phyloP scores from a whole-genome alignment of 441 rosid genomes.

The Adansonia madagascariensis region DNA sequence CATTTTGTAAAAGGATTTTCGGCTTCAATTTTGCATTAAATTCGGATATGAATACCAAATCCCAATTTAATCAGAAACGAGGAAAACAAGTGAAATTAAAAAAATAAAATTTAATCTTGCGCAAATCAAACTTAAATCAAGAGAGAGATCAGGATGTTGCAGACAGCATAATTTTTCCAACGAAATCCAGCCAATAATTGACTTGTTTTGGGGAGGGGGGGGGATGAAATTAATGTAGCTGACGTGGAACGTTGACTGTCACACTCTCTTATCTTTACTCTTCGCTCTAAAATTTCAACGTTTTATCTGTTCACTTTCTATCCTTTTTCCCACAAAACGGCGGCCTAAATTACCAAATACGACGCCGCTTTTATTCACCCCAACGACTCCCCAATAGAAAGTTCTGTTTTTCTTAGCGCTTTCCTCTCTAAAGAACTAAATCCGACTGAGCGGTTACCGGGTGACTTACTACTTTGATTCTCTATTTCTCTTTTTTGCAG shows the following conservation, averaged over 20 bases:
- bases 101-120: not conserved
- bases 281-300: not conserved
- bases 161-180: constrained; percentile 4
- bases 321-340: not conserved
- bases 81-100: not conserved
- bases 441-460: not conserved
- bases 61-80: not conserved
- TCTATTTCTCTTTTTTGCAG: not conserved
- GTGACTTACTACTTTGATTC: constrained; percentile 12
- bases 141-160: not conserved
- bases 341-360: not conserved
- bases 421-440: constrained; percentile 10
- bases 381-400: not conserved
- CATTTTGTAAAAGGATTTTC: not conserved
- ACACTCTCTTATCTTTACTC: not conserved
- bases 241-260: constrained; percentile 26
- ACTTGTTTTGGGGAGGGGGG: not conserved
- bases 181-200: not conserved
- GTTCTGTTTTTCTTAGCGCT: constrained; percentile 4
- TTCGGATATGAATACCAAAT: not conserved
- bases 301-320: not conserved
- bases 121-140: not conserved
- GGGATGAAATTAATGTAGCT: not conserved
- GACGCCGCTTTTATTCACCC: not conserved
- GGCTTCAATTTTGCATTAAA: not conserved